phyloP scores from a whole-genome alignment of 1,284 basidiomycete genomes.

The Mycena citricolor region DNA sequence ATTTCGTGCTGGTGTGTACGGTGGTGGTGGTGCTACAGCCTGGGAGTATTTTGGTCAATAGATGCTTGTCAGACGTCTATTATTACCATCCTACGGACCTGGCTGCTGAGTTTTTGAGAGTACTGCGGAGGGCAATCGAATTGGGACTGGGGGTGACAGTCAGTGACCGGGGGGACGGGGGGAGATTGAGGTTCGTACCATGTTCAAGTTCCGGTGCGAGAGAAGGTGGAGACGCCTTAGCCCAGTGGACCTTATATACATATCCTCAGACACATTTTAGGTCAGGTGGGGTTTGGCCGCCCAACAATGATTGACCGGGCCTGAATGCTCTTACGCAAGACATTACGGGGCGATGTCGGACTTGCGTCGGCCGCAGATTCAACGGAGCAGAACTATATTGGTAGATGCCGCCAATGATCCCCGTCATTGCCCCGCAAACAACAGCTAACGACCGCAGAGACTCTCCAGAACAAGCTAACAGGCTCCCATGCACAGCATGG shows the following conservation, averaged over 20 bases:
- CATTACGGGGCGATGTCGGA: constrained; percentile 12
- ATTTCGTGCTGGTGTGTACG: constrained; percentile 5
- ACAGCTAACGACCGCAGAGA: too few species aligned
- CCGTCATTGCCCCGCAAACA: too few species aligned
- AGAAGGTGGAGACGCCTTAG: too few species aligned
- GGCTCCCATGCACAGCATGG: too few species aligned
- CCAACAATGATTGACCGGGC: background rate
- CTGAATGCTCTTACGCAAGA: background rate
- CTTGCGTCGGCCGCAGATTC: constrained; percentile 14
- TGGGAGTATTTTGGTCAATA: background rate
- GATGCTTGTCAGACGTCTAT: background rate
- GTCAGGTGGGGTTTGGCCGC: background rate
- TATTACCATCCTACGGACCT: too few species aligned
- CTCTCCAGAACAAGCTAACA: too few species aligned
- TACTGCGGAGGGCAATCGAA: constrained; percentile 10
- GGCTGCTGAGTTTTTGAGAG: background rate
- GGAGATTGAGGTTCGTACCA: too few species aligned
- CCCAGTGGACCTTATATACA: too few species aligned
- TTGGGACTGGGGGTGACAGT: background rate
- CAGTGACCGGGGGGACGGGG: too few species aligned
- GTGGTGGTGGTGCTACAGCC: constrained; percentile 9
- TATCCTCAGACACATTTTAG: background rate
- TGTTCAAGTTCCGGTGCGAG: too few species aligned
- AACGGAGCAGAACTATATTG: too few species aligned
- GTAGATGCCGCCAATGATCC: too few species aligned